These are phyloP conservation scores for Podila verticillata DNA, from an alignment of 192 early-diverging fungal species.

Conservation along the genomic window DNA sequence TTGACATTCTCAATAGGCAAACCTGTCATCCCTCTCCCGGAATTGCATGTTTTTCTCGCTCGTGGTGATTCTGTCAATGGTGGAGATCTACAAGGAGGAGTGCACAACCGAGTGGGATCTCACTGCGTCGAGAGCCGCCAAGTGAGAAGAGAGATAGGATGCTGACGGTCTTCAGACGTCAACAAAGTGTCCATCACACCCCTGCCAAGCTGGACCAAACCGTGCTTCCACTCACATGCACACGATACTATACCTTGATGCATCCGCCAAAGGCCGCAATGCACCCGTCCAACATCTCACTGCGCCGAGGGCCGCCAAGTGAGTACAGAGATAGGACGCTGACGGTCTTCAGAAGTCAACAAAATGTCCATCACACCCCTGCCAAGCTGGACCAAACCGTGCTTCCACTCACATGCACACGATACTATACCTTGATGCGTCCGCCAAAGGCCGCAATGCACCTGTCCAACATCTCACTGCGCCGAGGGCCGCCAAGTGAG, in stretches of 20 bases:
- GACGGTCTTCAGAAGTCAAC: slow-evolving; percentile 1
- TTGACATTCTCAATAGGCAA: too few species aligned
- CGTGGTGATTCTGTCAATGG: too few species aligned
- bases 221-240: too few species aligned
- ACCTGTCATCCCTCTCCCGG: too few species aligned
- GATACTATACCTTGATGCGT: slow-evolving; percentile 11
- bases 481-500: slow-evolving; percentile 19
- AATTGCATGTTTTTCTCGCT: too few species aligned
- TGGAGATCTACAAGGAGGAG: too few species aligned
- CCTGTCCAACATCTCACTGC: slow-evolving; percentile 12
- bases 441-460: slow-evolving; percentile 14
- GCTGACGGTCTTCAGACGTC: slow-evolving; percentile 1
- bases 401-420: neutral
- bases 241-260: slow-evolving; percentile 7
- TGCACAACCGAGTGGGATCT: too few species aligned
- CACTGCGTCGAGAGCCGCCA: slow-evolving; percentile 14
- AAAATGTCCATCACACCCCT: slow-evolving; percentile 11
- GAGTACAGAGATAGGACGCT: slow-evolving; percentile 23
- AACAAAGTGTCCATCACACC: slow-evolving; percentile 12
- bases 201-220: slow-evolving; percentile 13
- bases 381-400: slow-evolving; percentile 6
- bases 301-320: slow-evolving; percentile 18
- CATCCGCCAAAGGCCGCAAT: slow-evolving; percentile 14
- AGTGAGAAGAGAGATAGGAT: slow-evolving; percentile 21
- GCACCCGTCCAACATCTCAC: slow-evolving; percentile 16